Percentiles rank a stretch among this genome's conserved stretches.
These are phyloP conservation scores for Globisporangium uncinulatum DNA, from an alignment of 352 stramenopile genomes.

Conservation along the genomic window DNA sequence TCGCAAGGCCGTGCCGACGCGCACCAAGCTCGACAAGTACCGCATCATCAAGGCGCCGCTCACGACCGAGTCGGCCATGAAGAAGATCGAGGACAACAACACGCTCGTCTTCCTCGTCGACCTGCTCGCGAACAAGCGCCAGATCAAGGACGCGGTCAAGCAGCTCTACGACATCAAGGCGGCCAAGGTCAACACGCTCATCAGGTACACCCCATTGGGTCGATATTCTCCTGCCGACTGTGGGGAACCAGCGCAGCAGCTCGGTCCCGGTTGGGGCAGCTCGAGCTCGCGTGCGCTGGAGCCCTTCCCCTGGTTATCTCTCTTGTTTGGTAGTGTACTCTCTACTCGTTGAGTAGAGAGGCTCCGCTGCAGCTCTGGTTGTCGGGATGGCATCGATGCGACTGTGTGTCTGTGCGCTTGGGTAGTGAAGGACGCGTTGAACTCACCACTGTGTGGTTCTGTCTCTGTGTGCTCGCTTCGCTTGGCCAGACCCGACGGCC, in stretches of 20 bases:
- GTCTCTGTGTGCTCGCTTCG: slow-evolving; percentile 13
- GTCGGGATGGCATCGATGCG: slow-evolving; percentile 1
- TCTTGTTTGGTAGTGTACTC: no score
- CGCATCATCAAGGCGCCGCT: slow-evolving; percentile 99
- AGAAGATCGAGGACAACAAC: slow-evolving; percentile 99
- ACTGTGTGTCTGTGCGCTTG: slow-evolving; percentile 14
- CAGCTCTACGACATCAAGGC: slow-evolving; percentile 99
- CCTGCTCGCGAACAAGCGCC: slow-evolving; percentile 99
- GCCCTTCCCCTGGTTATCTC: slow-evolving; percentile 4
- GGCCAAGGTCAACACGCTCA: slow-evolving; percentile 99
- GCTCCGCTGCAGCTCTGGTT: slow-evolving; percentile 21
- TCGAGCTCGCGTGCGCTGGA: slow-evolving; percentile 7
- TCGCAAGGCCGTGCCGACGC: slow-evolving; percentile 89
- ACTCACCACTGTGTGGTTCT: slow-evolving; percentile 26
- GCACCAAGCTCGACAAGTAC: slow-evolving; percentile 98
- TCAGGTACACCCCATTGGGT: slow-evolving; percentile 92
- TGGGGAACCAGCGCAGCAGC: slow-evolving; percentile 12
- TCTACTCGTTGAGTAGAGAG: no score
- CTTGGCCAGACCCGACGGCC: slow-evolving; percentile 94
- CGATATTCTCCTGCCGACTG: slow-evolving; percentile 45
- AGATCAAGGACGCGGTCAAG: slow-evolving; percentile 99
- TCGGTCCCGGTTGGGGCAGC: slow-evolving; percentile 11
- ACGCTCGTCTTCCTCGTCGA: slow-evolving; percentile 99
- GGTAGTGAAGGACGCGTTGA: not conserved
- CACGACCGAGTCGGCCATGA: slow-evolving; percentile 99